Evolutionary conservation across 2,329 filamentous ascomycete species (phyloP), one percentile per base, ranked within the genome.

Genomic region (Ceratocystis eucalypticola): DNA sequence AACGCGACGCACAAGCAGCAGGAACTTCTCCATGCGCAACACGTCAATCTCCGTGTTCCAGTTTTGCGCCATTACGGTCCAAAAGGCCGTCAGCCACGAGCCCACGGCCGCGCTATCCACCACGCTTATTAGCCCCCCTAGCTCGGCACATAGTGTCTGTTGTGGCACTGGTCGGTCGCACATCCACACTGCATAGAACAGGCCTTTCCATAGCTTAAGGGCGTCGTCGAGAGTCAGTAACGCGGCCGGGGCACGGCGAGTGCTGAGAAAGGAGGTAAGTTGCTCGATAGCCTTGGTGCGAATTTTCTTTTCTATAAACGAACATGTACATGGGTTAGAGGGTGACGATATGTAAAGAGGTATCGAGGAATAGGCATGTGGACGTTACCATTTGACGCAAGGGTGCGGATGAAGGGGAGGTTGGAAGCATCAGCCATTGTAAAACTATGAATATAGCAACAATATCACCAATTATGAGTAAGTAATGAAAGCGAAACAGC

Each of bases 141-240:
- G 87, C 69, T 92, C 87, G 70, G 81, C 78, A 71, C 89, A 88
- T 59, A 97, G 87, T 55, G 83, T 83, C 79, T 96, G 91, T 79
- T 96, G 93, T 2, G 89, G 87, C n/a, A 86, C 78, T 10, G 91
- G 87, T 61, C 91, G 89, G 80, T 96, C 92, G 75, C 88, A 91
- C 86, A 96, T 94, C 88, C 91, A 96, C 72, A 94, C 84, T 73
- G 87, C 88, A 80, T 91, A 96, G 80, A 94, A 96, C 22, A 97
- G 83, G 4, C 91, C 93, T 74, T 95, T 96, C 91, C 91, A 96
- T 70, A 97, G 83, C 78, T 96, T 96, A 68, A 93, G 80, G 62
- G 90, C 80, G 70, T 96, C 91, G 70, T 88, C 75, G 50, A 83
- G 78, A 20, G 83, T 78, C 69, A 96, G 83, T 65, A 76, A 72